Evolutionary conservation across 441 rosid species (phyloP), one percentile per base, ranked within the genome.

Genomic region (Jatropha multifida): DNA sequence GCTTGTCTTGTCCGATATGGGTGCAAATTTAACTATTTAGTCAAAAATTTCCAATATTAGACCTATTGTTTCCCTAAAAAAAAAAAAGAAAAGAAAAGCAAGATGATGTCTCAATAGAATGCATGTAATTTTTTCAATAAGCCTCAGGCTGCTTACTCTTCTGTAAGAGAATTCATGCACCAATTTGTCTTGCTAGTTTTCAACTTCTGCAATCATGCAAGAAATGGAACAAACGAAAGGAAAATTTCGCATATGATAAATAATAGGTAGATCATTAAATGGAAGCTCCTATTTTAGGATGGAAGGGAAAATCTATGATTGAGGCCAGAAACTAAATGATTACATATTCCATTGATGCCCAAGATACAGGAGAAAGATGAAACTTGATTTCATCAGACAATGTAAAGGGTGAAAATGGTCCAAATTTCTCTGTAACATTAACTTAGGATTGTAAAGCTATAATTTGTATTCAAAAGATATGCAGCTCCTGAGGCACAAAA

Each of bases 401-500:
- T 8, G 12, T 18, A 42, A 41, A 41, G 17, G n/a, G 9, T 58
- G 42, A 58, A 3, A 48, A 60, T 41, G 8, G 56, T 46, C 27
- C 20, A 70, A 32, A 18, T 48, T 74, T 26, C 42, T 68, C 37
- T 59, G 20, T 27, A 59, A 49, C 78, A 69, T 46, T 23, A 60
- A 68, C 4, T 7, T 38, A 59, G 51, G 69, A 69, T 69, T 61
- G 74, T 15, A 26, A 62, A 60, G 74, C 20, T 68, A 52, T 40
- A 42, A 51, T 64, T 6, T 76, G 74, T 69, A 49, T 17, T 55
- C 3, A 32, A 56, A 54, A 65, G 48, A 65, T 42, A 44, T 54
- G 65, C 74, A 68, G 74, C 61, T 52, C 46, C 67, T 58, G 44
- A 5, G 51, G 38, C 59, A 68, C 58, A 59, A 58, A 59, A 32